Percentiles rank a stretch among this genome's conserved stretches.
phyloP scores from a whole-genome alignment of 164 flowering plant genomes.

The Buxus sempervirens region DNA sequence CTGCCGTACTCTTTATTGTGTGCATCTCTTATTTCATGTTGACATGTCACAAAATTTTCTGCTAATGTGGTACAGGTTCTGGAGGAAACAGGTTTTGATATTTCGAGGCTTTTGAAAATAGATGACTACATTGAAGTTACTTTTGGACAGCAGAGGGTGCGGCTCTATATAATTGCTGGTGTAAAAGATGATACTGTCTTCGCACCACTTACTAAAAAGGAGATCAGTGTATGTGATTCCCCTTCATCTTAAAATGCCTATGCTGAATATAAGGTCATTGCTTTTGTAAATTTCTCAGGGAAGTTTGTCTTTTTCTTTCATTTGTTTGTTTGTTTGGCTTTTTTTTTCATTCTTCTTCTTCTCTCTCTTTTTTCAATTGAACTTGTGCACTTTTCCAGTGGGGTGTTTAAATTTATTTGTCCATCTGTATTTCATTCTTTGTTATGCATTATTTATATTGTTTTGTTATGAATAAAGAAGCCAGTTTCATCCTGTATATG shows the following conservation, averaged over 20 bases:
- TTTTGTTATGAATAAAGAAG: too few relatives aligned
- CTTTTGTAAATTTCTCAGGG: background rate
- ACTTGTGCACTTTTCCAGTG: too few relatives aligned
- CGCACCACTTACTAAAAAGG: slow-evolving; percentile 97
- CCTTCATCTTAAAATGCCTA: background rate
- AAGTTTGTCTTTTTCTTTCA: background rate
- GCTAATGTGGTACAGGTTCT: slow-evolving; percentile 56
- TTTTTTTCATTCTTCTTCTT: background rate
- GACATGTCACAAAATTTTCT: background rate
- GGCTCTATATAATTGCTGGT: slow-evolving; percentile 80
- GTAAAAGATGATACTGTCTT: slow-evolving; percentile 84
- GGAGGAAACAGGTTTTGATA: slow-evolving; percentile 95
- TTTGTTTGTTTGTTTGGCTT: too few relatives aligned
- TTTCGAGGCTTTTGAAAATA: slow-evolving; percentile 61
- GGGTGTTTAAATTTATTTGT: too few relatives aligned
- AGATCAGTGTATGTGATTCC: slow-evolving; percentile 80
- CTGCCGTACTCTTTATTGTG: too few relatives aligned
- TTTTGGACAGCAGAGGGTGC: slow-evolving; percentile 89
- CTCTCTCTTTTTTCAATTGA: too few relatives aligned
- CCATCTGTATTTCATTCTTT: too few relatives aligned
- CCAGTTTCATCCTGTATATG: too few relatives aligned
- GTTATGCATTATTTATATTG: too few relatives aligned
- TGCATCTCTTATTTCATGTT: background rate
- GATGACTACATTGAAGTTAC: slow-evolving; percentile 73
- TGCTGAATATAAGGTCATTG: background rate